phyloP scores from a whole-genome alignment of 371 early-diverging fungal species.

The Saksenaea vasiformis region DNA sequence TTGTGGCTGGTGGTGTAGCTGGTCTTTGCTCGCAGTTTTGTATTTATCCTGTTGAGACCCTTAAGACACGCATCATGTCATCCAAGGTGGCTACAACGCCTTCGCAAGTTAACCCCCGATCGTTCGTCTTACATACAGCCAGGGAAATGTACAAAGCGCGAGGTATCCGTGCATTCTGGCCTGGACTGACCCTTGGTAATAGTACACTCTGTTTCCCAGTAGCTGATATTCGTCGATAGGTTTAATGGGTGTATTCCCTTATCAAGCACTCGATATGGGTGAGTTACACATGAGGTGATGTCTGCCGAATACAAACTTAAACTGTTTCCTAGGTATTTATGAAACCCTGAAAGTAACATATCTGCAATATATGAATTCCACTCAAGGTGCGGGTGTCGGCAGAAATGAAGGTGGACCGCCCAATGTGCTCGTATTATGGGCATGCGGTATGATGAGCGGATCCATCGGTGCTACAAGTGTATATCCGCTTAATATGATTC shows the following conservation, averaged over 20 bases:
- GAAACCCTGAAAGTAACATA: constrained; percentile 80
- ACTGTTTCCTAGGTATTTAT: constrained; percentile 43
- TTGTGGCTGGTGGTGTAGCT: constrained; percentile 81
- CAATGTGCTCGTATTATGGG: constrained; percentile 61
- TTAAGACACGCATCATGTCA: constrained; percentile 80
- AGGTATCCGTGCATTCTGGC: constrained; percentile 74
- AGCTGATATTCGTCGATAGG: neutral
- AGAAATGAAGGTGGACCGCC: constrained; percentile 27
- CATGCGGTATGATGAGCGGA: constrained; percentile 76
- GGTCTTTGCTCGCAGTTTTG: constrained; percentile 76
- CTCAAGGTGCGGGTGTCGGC: constrained; percentile 33
- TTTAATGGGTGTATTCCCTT: constrained; percentile 80
- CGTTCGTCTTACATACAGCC: constrained; percentile 47
- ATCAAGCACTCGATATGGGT: constrained; percentile 79
- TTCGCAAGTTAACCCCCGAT: constrained; percentile 13
- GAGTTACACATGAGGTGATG: neutral
- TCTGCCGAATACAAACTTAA: neutral
- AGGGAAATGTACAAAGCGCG: constrained; percentile 59
- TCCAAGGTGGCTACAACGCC: constrained; percentile 26
- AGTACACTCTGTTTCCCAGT: neutral
- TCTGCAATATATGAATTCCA: constrained; percentile 49
- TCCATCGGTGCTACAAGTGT: constrained; percentile 73
- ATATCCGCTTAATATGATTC: constrained; percentile 78
- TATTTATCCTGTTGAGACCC: constrained; percentile 82
- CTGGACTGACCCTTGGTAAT: constrained; percentile 61